Evolutionary conservation across 345 rosid species (phyloP), one percentile per base, ranked within the genome.

Genomic region (Arabidopsis arenosa): DNA sequence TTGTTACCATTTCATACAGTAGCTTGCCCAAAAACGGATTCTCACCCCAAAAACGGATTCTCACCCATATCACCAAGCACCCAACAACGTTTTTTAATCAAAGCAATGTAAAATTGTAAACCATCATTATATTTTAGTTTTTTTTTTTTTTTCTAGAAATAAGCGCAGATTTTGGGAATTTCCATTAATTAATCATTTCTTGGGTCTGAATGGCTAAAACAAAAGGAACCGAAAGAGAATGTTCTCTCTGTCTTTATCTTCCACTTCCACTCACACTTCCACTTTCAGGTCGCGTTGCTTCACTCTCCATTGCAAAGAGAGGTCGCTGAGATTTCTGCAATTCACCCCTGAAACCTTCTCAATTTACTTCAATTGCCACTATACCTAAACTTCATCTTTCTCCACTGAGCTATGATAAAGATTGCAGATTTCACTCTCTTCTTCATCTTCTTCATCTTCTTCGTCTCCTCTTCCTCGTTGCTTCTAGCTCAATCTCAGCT

Each of bases 401-500:
- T 41, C 13, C 69, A 0, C 0, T 37, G 21, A 64, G 53, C 67
- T 37, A 49, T 56, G 45, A 72, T 51, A 53, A 39, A 21, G 71
- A 48, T 40, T 67, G n/a, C 48, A 9, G 60, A 11, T 52, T 37
- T 72, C 12, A n/a, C 15, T 41, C 55, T 75, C 17, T 65, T 49
- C 33, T 57, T 85, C 74, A 33, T 75, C 17, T 65, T 49, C 33
- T 57, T 85, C 74, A 33, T 23, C 26, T 23, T 23, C 76, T 47
- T 82, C 15, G 17, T 81, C 36, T 64, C 80, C 3, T 75, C 72
- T 65, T 39, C 78, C 64, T 79, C 83, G 10, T 55, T 52, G 63
- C 62, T 35, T 72, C 17, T 56, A 2, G 21, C 67, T 65, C 90
- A 74, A 53, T 79, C 81, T 75, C 68, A 59, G 69, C 82, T 83